Evolutionary conservation across 2,329 filamentous ascomycete species (phyloP).

Genomic region (Ascochyta koolunga): DNA sequence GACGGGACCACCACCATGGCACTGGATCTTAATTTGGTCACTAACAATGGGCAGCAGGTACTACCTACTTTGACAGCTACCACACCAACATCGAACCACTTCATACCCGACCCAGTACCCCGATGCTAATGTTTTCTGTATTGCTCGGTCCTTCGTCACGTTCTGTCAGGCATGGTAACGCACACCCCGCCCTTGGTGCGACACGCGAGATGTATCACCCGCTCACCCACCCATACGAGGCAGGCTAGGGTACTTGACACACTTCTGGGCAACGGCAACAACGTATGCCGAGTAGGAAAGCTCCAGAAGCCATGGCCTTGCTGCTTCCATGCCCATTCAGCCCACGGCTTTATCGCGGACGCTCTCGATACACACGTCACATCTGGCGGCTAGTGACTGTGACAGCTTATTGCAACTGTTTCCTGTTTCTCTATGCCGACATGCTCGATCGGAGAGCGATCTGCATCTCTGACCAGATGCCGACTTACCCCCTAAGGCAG

Average conservation of each 20-base stretch:
- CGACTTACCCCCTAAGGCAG: no score
- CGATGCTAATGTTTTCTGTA: neutral
- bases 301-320: neutral
- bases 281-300: neutral
- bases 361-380: conserved; percentile 4
- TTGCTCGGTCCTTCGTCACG: conserved; percentile 9
- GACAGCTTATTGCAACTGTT: neutral
- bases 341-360: conserved; percentile 7
- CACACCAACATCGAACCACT: neutral
- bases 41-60: neutral
- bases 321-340: neutral
- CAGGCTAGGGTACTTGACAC: neutral
- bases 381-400: neutral
- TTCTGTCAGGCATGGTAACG: conserved; percentile 16
- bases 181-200: conserved; percentile 13
- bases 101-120: neutral
- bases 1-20: neutral
- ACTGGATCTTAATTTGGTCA: conserved; percentile 2
- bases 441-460: neutral
- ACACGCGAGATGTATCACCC: conserved; percentile 15
- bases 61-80: neutral
- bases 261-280: conserved; percentile 1
- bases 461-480: neutral
- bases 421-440: neutral
- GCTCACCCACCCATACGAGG: conserved; percentile 7